phyloP scores from a whole-genome alignment of 1,284 basidiomycete genomes.

The Malassezia pachydermatis region DNA sequence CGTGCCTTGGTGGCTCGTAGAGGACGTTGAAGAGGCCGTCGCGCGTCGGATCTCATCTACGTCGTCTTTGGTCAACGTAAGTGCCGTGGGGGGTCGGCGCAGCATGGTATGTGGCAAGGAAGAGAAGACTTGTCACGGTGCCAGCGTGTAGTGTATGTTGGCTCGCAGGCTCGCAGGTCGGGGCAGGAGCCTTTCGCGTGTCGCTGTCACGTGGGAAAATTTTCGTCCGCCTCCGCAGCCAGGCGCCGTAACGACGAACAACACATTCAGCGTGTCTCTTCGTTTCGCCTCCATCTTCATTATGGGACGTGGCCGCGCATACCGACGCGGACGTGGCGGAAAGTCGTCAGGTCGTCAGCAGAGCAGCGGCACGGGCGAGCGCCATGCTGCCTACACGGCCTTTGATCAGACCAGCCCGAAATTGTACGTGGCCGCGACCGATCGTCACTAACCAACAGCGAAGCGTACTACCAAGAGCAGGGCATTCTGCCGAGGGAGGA shows the following conservation, averaged over 20 bases:
- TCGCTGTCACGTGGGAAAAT: constrained; percentile 15
- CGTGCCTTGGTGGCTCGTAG: neutral
- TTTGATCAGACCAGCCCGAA: constrained; percentile 19
- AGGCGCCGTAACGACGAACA: neutral
- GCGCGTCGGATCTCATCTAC: constrained; percentile 16
- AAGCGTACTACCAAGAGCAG: constrained; percentile 45
- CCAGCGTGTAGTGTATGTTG: too few species aligned
- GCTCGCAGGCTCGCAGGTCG: neutral
- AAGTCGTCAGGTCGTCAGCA: neutral
- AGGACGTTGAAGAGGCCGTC: neutral
- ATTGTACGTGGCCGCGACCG: too few species aligned
- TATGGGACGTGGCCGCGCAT: constrained; percentile 13
- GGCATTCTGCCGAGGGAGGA: constrained; percentile 52
- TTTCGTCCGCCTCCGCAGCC: neutral
- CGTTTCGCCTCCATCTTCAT: neutral
- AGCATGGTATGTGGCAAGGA: constrained; percentile 4
- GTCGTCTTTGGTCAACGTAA: constrained; percentile 15
- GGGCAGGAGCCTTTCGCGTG: neutral
- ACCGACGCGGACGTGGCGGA: constrained; percentile 11
- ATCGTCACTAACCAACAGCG: too few species aligned
- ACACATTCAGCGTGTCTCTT: neutral
- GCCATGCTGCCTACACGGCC: constrained; percentile 13
- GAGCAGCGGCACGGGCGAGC: constrained; percentile 3
- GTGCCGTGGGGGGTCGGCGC: constrained; percentile 17
- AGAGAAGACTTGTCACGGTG: neutral